Conservation (phyloP, 345 rosid species). For the Eucalyptus caleyi region DNA sequence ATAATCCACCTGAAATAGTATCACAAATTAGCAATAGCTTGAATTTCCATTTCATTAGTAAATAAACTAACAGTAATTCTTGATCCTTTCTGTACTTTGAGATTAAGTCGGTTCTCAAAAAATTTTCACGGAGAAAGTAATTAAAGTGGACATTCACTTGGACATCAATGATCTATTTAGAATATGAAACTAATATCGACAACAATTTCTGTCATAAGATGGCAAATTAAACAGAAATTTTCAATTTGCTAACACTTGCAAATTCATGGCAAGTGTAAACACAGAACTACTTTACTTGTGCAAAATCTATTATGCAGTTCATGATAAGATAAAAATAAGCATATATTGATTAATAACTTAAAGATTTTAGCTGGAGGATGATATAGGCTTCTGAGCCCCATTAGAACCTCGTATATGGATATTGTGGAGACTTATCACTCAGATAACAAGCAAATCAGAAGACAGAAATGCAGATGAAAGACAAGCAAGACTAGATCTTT, state of each 20-base stretch:
- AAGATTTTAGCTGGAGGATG: background rate
- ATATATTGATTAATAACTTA: background rate
- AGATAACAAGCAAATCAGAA: background rate
- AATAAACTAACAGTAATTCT: background rate
- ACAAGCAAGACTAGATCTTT: background rate
- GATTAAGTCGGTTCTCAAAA: background rate
- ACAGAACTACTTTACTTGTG: background rate
- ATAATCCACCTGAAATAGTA: conserved; percentile 75
- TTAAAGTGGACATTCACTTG: background rate
- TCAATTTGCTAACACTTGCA: background rate
- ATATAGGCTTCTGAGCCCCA: background rate
- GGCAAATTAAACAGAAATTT: background rate
- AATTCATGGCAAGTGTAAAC: background rate
- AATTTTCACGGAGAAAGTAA: background rate
- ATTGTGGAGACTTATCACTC: background rate
- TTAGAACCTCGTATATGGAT: background rate
- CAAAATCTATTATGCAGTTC: background rate
- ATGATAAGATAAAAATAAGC: background rate
- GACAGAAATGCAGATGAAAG: background rate
- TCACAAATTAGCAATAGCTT: background rate
- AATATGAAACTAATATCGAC: background rate
- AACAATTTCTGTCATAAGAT: background rate
- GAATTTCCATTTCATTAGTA: background rate
- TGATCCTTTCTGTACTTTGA: background rate
- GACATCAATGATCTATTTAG: background rate